phyloP scores from a whole-genome alignment of 345 rosid genomes.

The Euphorbia lathyris region DNA sequence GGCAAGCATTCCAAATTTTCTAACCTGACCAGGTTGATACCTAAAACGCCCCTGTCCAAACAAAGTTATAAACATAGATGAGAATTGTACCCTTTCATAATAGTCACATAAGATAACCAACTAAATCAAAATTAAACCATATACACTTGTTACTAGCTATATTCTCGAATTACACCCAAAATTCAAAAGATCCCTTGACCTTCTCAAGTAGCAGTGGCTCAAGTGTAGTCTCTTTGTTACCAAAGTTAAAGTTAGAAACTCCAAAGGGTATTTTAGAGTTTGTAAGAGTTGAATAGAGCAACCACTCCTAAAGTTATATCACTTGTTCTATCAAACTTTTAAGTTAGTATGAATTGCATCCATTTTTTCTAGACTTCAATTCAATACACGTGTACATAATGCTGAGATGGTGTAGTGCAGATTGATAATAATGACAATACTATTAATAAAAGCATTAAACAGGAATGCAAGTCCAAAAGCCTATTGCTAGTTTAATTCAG shows the following conservation, averaged over 20 bases:
- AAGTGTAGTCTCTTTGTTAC: neutral
- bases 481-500: neutral
- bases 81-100: neutral
- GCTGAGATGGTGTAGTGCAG: too few species aligned
- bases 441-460: too few species aligned
- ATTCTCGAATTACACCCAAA: neutral
- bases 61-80: neutral
- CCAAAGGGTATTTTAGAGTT: neutral
- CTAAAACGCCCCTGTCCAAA: slow-evolving; percentile 80
- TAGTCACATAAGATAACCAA: neutral
- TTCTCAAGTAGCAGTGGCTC: neutral
- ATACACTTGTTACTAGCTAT: neutral
- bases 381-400: neutral
- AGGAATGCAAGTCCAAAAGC: neutral
- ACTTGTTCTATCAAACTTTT: neutral
- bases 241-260: neutral
- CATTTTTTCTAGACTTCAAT: neutral
- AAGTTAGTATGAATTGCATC: neutral
- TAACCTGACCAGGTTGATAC: slow-evolving; percentile 82
- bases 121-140: neutral
- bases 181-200: neutral
- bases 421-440: neutral
- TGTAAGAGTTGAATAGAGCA: neutral
- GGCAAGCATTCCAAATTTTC: slow-evolving; percentile 95
- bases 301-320: neutral